Base-by-base conservation (phyloP, 2,329 filamentous ascomycete species). In the Ambrosiella beaveri region DNA sequence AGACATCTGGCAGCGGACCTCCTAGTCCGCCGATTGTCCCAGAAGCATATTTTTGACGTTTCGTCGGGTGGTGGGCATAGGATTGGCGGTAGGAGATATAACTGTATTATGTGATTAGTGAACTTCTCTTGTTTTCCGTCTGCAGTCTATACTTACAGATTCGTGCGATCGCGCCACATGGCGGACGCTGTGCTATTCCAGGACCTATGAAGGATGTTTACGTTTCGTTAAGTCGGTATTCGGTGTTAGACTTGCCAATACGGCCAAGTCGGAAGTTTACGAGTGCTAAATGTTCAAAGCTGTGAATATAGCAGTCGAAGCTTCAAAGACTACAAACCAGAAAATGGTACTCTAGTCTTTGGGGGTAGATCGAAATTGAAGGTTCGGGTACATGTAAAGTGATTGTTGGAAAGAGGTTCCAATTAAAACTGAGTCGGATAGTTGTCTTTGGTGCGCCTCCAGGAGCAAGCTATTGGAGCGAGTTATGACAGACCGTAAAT, bases 11-110 rank as follows among this genome's bases (percentile, higher is more conserved):
- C 68, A 81, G 81, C 70, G 77, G 78, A 74, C 79, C 77, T 64
- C 73, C 68, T 65, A 75, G 71, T 59, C 78, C 71, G 64, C 66
- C 64, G 51, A 61, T 61, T 7, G 59, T 40, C 61, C 68, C 66
- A 56, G 69, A 70, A 61, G 76, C 73, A 73, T 85, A 86, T 65
- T 84, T 84, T 64, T 82, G 81, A 72, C 89, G 88, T 73, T 94
- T 90, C 61, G 83, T 80, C 57, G 93, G 93, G 69, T 96, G 90
- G 71, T 97, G 93, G 66, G 89, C 82, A 73, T 96, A 97, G 66
- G 91, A 97, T 75, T 98, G 93, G 67, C 93, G 90, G 77, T 97
- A 98, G 71, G 93, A 97, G 70, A 98, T 93, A 71, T 94, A 98
- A 69, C 91, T 95, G 68, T 47, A 59, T 49, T 45, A 54, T 54